These are phyloP conservation scores for Thalassia testudinum DNA, from an alignment of 116 monocot genomes.

Conservation along the genomic window DNA sequence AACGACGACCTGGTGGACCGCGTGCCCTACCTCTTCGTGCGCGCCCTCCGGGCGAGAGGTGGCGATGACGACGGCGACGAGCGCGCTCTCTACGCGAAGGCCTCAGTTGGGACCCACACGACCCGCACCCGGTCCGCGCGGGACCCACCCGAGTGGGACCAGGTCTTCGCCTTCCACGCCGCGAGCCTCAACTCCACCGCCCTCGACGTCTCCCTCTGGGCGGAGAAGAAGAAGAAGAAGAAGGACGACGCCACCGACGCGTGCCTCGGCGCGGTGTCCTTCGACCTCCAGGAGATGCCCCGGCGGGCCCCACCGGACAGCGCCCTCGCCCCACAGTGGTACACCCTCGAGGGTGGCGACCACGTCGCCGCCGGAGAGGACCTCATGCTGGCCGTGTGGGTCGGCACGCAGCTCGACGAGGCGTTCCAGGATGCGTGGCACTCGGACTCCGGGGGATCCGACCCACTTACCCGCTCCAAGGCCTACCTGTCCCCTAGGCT, in stretches of 20 bases:
- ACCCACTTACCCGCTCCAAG: constrained; percentile 62
- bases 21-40: constrained; percentile 65
- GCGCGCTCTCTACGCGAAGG: constrained; percentile 31
- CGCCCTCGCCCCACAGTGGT: constrained; percentile 88
- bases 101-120: constrained; percentile 53
- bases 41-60: constrained; percentile 46
- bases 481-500: constrained; percentile 86
- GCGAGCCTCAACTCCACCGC: constrained; percentile 58
- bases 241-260: constrained; percentile 12
- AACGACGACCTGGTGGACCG: constrained; percentile 67
- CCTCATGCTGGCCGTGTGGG: constrained; percentile 78
- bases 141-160: constrained; percentile 41
- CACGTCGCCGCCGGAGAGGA: constrained; percentile 16
- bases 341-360: constrained; percentile 66
- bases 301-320: constrained; percentile 75
- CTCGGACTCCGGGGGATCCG: constrained; percentile 72
- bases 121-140: constrained; percentile 18
- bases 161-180: constrained; percentile 82
- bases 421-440: constrained; percentile 93
- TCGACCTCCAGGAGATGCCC: constrained; percentile 78
- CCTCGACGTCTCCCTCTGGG: constrained; percentile 47
- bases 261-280: constrained; percentile 53
- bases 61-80: constrained; percentile 12
- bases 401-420: constrained; percentile 84
- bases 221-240: constrained; percentile 22